Conservation (phyloP, 108 stramenopile genomes). For the Cyclotella sp. region DNA sequence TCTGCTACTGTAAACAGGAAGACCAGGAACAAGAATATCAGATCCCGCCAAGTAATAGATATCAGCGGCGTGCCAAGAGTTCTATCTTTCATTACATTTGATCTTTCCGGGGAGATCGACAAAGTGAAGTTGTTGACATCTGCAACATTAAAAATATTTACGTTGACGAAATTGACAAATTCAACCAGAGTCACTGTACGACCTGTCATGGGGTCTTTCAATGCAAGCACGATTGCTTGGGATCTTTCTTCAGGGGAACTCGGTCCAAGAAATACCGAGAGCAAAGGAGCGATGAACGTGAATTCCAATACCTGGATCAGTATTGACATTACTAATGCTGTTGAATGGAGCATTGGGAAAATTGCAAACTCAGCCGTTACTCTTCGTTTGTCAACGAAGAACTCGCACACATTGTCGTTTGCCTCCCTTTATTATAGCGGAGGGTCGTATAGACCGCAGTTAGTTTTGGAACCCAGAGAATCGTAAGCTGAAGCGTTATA, state of each 20-base stretch:
- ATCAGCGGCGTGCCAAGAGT: background rate
- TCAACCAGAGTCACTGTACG: background rate
- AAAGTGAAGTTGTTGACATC: background rate
- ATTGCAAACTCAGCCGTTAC: background rate
- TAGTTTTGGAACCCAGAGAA: background rate
- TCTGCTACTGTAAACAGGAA: background rate
- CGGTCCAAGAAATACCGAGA: background rate
- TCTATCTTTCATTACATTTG: background rate
- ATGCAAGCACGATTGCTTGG: background rate
- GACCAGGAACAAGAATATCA: background rate
- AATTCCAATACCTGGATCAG: background rate
- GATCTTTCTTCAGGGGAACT: background rate
- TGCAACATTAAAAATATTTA: background rate
- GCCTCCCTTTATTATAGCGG: background rate
- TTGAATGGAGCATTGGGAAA: background rate
- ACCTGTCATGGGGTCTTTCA: background rate
- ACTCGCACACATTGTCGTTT: background rate
- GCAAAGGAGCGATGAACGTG: background rate
- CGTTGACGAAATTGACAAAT: background rate
- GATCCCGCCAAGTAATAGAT: background rate
- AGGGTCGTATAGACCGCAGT: background rate
- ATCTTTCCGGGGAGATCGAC: background rate
- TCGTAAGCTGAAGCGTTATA: no score
- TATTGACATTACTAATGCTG: background rate
- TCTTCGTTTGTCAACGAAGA: background rate